Conservation (phyloP, 2,329 filamentous ascomycete species). For the Curvularia sp. region DNA sequence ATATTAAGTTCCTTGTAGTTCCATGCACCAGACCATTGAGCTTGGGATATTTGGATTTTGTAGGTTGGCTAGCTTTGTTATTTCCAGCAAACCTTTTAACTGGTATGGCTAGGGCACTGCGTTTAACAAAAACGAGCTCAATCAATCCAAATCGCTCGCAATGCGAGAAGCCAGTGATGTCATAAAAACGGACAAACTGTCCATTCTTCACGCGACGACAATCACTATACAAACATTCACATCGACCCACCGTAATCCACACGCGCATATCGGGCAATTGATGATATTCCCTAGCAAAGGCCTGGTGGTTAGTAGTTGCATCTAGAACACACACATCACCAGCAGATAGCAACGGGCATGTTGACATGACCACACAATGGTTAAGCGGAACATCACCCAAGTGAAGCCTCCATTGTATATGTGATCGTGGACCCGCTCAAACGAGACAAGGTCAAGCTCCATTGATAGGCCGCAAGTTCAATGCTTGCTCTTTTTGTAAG, state of each 20-base stretch:
- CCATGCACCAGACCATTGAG: not conserved
- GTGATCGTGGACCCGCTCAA: conserved; percentile 50
- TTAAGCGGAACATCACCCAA: conserved; percentile 64
- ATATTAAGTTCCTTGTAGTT: not conserved
- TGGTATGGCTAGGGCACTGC: not conserved
- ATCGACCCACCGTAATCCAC: not conserved
- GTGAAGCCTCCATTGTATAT: conserved; percentile 66
- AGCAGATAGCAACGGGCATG: conserved; percentile 25
- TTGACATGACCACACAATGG: conserved; percentile 59
- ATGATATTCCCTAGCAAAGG: conserved; percentile 1
- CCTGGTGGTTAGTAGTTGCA: conserved; percentile 9
- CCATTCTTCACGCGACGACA: not conserved
- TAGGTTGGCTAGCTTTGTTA: not conserved
- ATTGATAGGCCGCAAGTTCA: conserved; percentile 56
- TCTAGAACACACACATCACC: conserved; percentile 30
- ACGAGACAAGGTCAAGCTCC: conserved; percentile 50
- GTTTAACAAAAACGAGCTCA: not conserved
- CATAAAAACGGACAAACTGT: not conserved
- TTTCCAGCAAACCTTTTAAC: not conserved
- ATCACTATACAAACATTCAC: not conserved
- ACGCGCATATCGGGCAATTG: not conserved
- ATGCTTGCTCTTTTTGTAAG: conserved; percentile 51
- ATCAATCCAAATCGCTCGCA: not conserved
- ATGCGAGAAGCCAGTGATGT: not conserved
- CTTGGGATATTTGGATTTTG: not conserved